Percentiles rank a stretch among this genome's conserved stretches.
These are phyloP conservation scores for Tinospora cordifolia DNA, from an alignment of 164 flowering plant species.

Conservation along the genomic window DNA sequence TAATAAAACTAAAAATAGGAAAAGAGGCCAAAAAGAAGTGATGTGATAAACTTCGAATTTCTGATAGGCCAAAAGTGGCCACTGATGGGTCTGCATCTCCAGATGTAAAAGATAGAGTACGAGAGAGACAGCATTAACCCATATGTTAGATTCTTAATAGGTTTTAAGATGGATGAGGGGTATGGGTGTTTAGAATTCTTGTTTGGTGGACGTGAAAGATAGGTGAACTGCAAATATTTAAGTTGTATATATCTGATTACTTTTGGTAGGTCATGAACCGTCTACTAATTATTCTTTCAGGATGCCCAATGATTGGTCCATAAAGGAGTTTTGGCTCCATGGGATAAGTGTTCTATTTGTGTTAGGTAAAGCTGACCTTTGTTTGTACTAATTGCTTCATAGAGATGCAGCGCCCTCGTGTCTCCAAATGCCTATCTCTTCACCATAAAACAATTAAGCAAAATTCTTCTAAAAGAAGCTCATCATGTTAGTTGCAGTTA, in stretches of 20 bases:
- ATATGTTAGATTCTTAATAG: neutral
- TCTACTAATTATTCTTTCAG: constrained; percentile 19
- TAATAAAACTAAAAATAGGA: neutral
- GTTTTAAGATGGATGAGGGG: constrained; percentile 1
- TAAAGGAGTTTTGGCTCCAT: constrained; percentile 15
- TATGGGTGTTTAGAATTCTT: neutral
- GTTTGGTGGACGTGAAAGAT: constrained; percentile 1
- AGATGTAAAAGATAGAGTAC: neutral
- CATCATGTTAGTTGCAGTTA: too few relatives aligned
- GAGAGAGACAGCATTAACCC: neutral
- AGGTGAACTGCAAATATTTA: constrained; percentile 1
- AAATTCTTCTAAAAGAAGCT: too few relatives aligned
- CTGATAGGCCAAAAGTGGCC: neutral
- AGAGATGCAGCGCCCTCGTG: too few relatives aligned
- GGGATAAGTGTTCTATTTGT: constrained; percentile 14
- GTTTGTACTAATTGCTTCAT: neutral
- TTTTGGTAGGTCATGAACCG: constrained; percentile 20
- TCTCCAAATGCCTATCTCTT: neutral
- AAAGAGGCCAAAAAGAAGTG: neutral
- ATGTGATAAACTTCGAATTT: neutral
- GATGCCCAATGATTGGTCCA: constrained; percentile 29
- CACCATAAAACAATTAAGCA: neutral
- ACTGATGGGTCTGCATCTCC: neutral
- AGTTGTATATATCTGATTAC: constrained; percentile 11
- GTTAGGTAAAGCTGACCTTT: constrained; percentile 19